A percentile compares a stretch with the other conserved stretches of the same genome.
These are phyloP conservation scores for Pleurotus tuber-regium DNA, from an alignment of 768 basidiomycete species.

Conservation along the genomic window DNA sequence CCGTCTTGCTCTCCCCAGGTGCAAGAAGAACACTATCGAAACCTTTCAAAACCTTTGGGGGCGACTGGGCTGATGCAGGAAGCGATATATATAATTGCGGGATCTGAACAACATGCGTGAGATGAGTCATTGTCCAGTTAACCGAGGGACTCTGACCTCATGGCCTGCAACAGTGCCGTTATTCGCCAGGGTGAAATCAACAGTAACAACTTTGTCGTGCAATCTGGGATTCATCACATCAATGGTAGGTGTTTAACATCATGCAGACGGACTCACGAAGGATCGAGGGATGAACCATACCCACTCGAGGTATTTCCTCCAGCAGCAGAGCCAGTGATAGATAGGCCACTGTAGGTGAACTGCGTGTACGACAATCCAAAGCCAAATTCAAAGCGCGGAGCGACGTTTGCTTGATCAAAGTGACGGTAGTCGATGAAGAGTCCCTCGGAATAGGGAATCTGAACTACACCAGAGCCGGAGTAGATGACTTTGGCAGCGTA, in stretches of 20 bases:
- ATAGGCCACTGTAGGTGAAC: constrained; percentile 47
- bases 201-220: constrained; percentile 47
- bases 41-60: constrained; percentile 53
- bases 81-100: constrained; percentile 55
- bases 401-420: constrained; percentile 46
- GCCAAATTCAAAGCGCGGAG: constrained; percentile 48
- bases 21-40: constrained; percentile 49
- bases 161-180: constrained; percentile 50
- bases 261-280: constrained; percentile 35
- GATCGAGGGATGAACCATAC: constrained; percentile 48
- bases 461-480: constrained; percentile 33
- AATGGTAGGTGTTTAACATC: too few species aligned
- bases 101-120: constrained; percentile 29
- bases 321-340: constrained; percentile 37
- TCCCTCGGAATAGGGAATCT: constrained; percentile 58
- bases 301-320: constrained; percentile 41
- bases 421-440: constrained; percentile 57
- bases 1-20: constrained; percentile 41
- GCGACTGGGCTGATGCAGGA: constrained; percentile 43
- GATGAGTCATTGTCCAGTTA: not conserved
- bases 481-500: constrained; percentile 54
- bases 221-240: too few species aligned
- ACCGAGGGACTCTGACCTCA: constrained; percentile 34
- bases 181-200: constrained; percentile 51
- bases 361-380: constrained; percentile 57